Evolutionary conservation across 192 early-diverging fungal species (phyloP).

Genomic region (Podila epigama): DNA sequence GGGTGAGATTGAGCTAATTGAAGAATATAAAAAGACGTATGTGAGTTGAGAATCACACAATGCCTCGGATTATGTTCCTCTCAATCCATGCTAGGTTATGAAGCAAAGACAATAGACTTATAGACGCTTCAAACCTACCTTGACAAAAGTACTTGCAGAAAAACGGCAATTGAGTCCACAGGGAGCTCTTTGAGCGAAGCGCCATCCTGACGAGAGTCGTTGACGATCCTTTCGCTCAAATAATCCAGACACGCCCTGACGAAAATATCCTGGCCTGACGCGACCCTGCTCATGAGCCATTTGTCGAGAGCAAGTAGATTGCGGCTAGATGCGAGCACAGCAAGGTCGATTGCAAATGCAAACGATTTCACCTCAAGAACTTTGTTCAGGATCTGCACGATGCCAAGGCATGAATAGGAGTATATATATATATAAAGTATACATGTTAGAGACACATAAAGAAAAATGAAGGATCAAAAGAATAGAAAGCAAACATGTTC

Average conservation of each 20-base stretch:
- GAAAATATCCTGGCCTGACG: slow-evolving; percentile 70
- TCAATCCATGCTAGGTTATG: too few relatives aligned
- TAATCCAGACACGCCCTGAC: slow-evolving; percentile 78
- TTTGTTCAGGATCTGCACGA: slow-evolving; percentile 70
- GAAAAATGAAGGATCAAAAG: not conserved
- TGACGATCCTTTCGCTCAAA: slow-evolving; percentile 67
- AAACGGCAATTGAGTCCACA: slow-evolving; percentile 70
- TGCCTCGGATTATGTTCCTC: too few relatives aligned
- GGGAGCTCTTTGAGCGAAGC: slow-evolving; percentile 54
- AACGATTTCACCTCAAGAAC: slow-evolving; percentile 74
- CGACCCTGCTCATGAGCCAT: slow-evolving; percentile 80
- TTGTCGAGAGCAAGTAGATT: slow-evolving; percentile 86
- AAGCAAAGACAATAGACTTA: too few relatives aligned
- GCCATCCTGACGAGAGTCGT: slow-evolving; percentile 56
- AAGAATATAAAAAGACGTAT: not conserved
- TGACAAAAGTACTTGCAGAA: slow-evolving; percentile 69
- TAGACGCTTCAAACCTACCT: slow-evolving; percentile 52
- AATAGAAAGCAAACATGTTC: not conserved
- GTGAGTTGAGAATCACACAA: too few relatives aligned
- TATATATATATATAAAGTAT: too few relatives aligned
- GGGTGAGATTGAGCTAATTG: slow-evolving; percentile 59
- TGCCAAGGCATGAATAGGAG: too few relatives aligned
- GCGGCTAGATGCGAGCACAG: slow-evolving; percentile 77
- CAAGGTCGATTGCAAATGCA: slow-evolving; percentile 80
- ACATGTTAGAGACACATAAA: not conserved